These are phyloP conservation scores for Chlorella sp. DNA, from an alignment of 139 green algal species.

Conservation along the genomic window DNA sequence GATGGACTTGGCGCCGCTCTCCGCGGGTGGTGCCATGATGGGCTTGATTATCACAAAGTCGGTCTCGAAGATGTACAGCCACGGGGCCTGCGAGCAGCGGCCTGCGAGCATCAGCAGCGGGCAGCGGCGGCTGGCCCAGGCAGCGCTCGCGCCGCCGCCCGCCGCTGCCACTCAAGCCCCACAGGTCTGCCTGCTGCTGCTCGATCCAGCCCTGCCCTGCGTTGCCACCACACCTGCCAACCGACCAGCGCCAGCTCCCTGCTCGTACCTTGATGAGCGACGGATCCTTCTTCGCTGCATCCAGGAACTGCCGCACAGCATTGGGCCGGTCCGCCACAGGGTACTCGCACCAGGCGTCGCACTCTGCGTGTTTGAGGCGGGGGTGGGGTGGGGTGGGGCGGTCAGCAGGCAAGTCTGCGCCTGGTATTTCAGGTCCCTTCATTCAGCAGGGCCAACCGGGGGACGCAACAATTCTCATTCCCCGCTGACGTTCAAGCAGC, in stretches of 20 bases:
- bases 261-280: slow-evolving; percentile 35
- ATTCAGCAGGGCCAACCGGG: not conserved
- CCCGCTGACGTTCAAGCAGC: not conserved
- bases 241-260: no score
- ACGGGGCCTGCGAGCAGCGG: slow-evolving; percentile 69
- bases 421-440: no score
- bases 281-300: slow-evolving; percentile 59
- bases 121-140: not conserved
- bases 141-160: no score
- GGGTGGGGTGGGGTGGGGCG: not conserved
- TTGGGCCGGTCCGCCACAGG: slow-evolving; percentile 85
- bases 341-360: slow-evolving; percentile 87
- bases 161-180: no score
- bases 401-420: no score
- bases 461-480: not conserved
- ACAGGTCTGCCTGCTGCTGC: no score
- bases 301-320: slow-evolving; percentile 81
- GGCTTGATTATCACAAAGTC: slow-evolving; percentile 88
- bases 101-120: no score
- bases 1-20: slow-evolving; percentile 36
- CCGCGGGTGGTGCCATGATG: slow-evolving; percentile 39
- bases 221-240: no score
- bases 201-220: no score
- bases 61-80: slow-evolving; percentile 86
- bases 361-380: slow-evolving; percentile 4